phyloP scores from a whole-genome alignment of 2,329 filamentous ascomycete genomes.

The Fusarium goolgardi region DNA sequence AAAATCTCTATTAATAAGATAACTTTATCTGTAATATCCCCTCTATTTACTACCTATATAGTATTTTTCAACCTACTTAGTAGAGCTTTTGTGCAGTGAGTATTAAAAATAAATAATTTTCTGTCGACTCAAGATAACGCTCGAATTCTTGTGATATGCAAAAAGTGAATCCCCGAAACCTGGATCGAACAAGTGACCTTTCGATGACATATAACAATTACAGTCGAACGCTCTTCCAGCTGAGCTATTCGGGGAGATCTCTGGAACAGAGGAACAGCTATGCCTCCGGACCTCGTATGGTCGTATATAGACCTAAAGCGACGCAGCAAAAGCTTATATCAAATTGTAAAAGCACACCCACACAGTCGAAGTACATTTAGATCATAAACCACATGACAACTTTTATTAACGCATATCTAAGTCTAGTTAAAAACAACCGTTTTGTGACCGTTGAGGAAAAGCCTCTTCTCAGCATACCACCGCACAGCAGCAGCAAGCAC shows the following conservation, averaged over 20 bases:
- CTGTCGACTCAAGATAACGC: too few relatives aligned
- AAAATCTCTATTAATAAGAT: too few relatives aligned
- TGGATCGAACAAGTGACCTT: slow-evolving; percentile 48
- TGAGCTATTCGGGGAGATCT: slow-evolving; percentile 46
- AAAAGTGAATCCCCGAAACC: slow-evolving; percentile 45
- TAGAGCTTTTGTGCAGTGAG: too few relatives aligned
- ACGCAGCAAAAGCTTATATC: not conserved
- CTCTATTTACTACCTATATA: too few relatives aligned
- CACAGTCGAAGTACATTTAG: not conserved
- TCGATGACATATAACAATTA: slow-evolving; percentile 40
- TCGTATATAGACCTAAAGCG: not conserved
- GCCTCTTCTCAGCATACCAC: slow-evolving; percentile 82
- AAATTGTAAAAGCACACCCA: not conserved
- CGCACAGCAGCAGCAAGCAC: slow-evolving; percentile 84
- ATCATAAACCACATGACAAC: not conserved
- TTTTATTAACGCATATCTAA: slow-evolving; percentile 14
- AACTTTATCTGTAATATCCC: too few relatives aligned
- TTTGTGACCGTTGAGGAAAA: slow-evolving; percentile 83
- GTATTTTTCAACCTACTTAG: too few relatives aligned
- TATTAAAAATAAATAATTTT: not conserved
- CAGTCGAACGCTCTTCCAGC: slow-evolving; percentile 48
- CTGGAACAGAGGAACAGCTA: slow-evolving; percentile 31
- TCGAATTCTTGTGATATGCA: not conserved
- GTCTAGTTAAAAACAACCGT: slow-evolving; percentile 76
- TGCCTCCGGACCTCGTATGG: not conserved